phyloP scores from a whole-genome alignment of 75 land plant species.

The Cunninghamia lanceolata region DNA sequence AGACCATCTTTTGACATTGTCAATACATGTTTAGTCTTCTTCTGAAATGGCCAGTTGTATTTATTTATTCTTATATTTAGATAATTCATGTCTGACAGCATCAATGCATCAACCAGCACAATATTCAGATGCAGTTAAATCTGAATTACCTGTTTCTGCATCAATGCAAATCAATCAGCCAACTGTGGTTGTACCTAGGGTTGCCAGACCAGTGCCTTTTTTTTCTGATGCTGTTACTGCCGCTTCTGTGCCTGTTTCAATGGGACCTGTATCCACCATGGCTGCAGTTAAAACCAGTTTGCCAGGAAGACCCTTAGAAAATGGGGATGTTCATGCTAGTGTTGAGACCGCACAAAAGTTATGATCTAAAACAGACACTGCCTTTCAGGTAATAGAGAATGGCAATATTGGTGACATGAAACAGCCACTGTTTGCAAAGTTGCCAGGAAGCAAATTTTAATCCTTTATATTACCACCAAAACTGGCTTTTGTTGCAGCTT shows the following conservation, averaged over 20 bases:
- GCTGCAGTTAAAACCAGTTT: conserved; percentile 1
- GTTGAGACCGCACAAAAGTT: conserved; percentile 7
- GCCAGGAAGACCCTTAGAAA: conserved; percentile 11
- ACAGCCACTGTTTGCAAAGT: background rate
- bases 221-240: background rate
- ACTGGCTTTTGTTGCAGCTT: background rate
- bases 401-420: conserved; percentile 6
- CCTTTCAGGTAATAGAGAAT: background rate
- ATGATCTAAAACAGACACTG: background rate
- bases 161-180: conserved; percentile 1
- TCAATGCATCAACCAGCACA: background rate
- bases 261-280: background rate
- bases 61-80: background rate
- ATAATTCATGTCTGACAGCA: background rate
- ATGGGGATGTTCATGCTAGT: background rate
- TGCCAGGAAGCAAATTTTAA: background rate
- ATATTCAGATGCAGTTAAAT: conserved; percentile 4
- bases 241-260: conserved; percentile 5
- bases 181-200: background rate
- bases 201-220: background rate
- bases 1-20: background rate
- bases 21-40: background rate
- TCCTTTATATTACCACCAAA: background rate
- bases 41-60: background rate
- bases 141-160: conserved; percentile 9